Conservation (phyloP, 176 grass and related monocot genomes). For the Melocanna baccifera region DNA sequence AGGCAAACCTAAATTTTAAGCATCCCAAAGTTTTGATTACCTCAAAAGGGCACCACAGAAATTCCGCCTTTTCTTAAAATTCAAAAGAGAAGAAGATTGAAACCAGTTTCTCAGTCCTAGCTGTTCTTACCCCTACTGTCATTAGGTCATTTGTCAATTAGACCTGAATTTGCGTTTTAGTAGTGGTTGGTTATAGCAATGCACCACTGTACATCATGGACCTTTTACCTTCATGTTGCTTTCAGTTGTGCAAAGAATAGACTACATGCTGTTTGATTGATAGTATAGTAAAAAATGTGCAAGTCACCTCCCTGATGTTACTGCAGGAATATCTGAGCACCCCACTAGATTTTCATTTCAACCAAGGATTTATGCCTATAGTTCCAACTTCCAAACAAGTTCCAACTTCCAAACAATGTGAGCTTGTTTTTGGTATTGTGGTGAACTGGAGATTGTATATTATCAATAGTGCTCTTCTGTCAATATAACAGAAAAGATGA, state of each 20-base stretch:
- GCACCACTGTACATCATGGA: not conserved
- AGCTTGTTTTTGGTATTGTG: not conserved
- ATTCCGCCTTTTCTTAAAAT: not conserved
- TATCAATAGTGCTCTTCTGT: not conserved
- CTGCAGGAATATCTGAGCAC: slow-evolving; percentile 8
- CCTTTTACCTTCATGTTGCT: not conserved
- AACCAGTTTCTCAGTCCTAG: not conserved
- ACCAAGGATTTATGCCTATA: not conserved
- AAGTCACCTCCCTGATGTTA: not conserved
- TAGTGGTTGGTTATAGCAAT: not conserved
- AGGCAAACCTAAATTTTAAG: not conserved
- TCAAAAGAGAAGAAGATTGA: not conserved
- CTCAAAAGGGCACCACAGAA: not conserved
- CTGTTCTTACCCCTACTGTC: not conserved
- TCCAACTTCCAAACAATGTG: not conserved
- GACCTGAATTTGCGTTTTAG: not conserved
- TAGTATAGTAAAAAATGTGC: not conserved
- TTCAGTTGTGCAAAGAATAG: not conserved
- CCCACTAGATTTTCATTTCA: slow-evolving; percentile 13
- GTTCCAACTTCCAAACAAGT: too few species aligned
- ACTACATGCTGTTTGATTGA: not conserved
- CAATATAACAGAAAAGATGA: not conserved
- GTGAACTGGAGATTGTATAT: not conserved
- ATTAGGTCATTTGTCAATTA: not conserved
- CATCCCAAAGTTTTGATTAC: not conserved